These are phyloP conservation scores for Neofusicoccum laricinum DNA, from an alignment of 2,329 filamentous ascomycete species.

Conservation along the genomic window DNA sequence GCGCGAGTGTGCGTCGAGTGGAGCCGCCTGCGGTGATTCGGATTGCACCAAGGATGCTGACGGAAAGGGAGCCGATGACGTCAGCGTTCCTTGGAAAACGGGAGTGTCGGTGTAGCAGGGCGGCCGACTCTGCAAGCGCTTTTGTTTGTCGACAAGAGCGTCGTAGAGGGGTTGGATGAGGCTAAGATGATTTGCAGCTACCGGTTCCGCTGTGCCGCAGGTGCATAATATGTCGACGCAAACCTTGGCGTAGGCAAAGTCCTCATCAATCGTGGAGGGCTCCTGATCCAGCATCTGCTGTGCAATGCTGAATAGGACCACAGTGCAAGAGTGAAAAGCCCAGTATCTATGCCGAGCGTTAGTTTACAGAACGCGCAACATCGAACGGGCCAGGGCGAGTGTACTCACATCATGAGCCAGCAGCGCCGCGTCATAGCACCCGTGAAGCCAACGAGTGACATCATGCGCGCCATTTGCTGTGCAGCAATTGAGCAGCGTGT, in stretches of 20 bases:
- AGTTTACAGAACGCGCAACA: not conserved
- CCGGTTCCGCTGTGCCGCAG: conserved; percentile 30
- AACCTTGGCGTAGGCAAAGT: conserved; percentile 32
- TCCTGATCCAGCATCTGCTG: conserved; percentile 34
- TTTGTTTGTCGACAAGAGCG: conserved; percentile 22
- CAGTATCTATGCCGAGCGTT: conserved; percentile 27
- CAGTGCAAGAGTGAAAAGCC: conserved; percentile 34
- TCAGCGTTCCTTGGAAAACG: not conserved
- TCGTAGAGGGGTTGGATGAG: conserved; percentile 35
- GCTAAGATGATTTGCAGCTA: conserved; percentile 32
- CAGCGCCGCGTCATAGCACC: conserved; percentile 35
- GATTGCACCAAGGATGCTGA: not conserved
- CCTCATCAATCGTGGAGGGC: conserved; percentile 28
- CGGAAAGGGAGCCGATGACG: not conserved
- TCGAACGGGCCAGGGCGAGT: not conserved
- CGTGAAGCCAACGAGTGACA: conserved; percentile 32
- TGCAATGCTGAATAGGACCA: conserved; percentile 34
- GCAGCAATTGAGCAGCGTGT: conserved; percentile 34
- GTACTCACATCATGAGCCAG: conserved; percentile 36
- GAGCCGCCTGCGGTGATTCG: not conserved
- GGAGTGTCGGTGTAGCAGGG: conserved; percentile 25
- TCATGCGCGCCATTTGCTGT: conserved; percentile 34
- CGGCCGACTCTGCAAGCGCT: not conserved
- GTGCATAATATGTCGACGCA: conserved; percentile 36
- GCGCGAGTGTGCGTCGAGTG: not conserved